These are phyloP conservation scores for Axilococcus clingmanii DNA, from an alignment of 139 green algal genomes.

Conservation along the genomic window DNA sequence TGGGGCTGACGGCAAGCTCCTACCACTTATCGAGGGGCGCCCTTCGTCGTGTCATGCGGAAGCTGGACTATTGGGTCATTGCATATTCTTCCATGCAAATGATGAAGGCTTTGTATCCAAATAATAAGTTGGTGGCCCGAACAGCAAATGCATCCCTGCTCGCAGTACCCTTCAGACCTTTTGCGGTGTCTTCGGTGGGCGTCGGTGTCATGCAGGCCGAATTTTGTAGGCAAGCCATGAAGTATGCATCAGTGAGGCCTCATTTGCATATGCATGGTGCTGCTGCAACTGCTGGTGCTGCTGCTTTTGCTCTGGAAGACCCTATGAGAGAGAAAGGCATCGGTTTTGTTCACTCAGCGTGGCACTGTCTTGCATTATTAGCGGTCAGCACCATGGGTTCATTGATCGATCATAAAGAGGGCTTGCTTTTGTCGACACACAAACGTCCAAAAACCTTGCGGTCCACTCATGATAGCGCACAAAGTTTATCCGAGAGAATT, in stretches of 20 bases:
- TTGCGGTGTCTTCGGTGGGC: slow-evolving; percentile 27
- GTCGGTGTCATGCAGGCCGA: slow-evolving; percentile 35
- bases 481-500: background rate
- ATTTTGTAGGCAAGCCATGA: slow-evolving; percentile 10
- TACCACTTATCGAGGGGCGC: slow-evolving; percentile 48
- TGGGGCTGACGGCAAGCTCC: slow-evolving; percentile 26
- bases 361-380: slow-evolving; percentile 42
- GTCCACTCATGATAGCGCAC: background rate
- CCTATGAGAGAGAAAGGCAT: background rate
- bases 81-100: slow-evolving; percentile 26
- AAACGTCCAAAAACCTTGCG: too few relatives aligned
- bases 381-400: slow-evolving; percentile 25
- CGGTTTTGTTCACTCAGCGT: slow-evolving; percentile 27
- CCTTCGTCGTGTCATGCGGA: slow-evolving; percentile 33
- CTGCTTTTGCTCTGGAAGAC: slow-evolving; percentile 44
- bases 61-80: slow-evolving; percentile 63
- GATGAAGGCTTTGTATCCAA: slow-evolving; percentile 32
- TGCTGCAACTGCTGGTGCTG: slow-evolving; percentile 27
- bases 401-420: slow-evolving; percentile 47
- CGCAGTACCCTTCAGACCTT: slow-evolving; percentile 54
- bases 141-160: slow-evolving; percentile 29
- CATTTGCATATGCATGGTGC: slow-evolving; percentile 41
- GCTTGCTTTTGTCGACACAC: too few relatives aligned
- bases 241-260: slow-evolving; percentile 19
- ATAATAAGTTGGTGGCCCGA: background rate